Evolutionary conservation across 352 stramenopile species (phyloP), one percentile per base, ranked within the genome.

Genomic region (Phytophthora rubi): DNA sequence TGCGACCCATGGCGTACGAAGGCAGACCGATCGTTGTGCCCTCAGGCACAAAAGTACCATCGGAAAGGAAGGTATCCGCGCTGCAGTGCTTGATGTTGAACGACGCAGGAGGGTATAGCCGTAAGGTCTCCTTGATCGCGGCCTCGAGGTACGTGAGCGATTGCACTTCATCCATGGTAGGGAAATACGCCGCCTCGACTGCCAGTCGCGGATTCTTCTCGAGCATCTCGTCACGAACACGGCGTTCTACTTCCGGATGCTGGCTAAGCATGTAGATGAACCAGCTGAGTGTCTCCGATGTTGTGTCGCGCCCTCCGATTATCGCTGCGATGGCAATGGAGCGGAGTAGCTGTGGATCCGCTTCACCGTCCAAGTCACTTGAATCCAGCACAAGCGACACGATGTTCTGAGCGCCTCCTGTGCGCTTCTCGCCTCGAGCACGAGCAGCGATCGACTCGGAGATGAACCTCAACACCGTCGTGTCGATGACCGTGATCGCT

Each of bases 281-380:
- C 86, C 84, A 92, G 9, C 59, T 65, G 16, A 93, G 37, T 6
- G 77, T 79, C 45, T 76, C 62, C 16, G 81, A 75, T 5, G 86
- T 88, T n/a, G 86, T 91, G 54, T 90, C 83, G 3, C 78, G 68
- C n/a, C 86, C 86, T 39, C 75, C 86, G 26, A 87, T 55, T 16
- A 91, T 68, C 4, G 88, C 63, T 26, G 58, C 76, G 15, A 92
- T 75, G 16, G 80, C 73, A 16, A 92, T 80, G 61, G 86, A 74
- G 16, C 82, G 77, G 16, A 91, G 52, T 28, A 79, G 70, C 53
- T 76, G 62, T 16, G 70, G 47, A 15, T 68, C 52, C 15, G 59
- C 44, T 23, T 51, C 37, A 16, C 65, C 60, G 6, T 28, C 28
- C 28, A 63, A 47, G 7, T 62, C 65, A 26, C 47, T 35, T 6